Percentiles rank a stretch among this genome's conserved stretches.
These are phyloP conservation scores for Xylaria venustula DNA, from an alignment of 495 filamentous ascomycete species.

Conservation along the genomic window DNA sequence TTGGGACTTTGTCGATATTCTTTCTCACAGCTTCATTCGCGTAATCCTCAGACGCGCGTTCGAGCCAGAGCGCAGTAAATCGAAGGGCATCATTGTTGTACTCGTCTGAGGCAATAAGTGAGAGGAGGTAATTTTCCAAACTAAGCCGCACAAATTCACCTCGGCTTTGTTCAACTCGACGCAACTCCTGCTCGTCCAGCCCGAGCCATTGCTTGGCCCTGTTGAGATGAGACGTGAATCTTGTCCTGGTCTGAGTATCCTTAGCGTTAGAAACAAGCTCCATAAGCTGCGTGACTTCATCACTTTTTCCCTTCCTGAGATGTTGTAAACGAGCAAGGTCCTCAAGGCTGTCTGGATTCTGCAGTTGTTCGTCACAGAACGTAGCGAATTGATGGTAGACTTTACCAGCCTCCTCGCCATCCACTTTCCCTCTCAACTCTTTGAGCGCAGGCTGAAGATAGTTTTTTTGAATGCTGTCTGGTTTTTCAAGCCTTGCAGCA, in stretches of 20 bases:
- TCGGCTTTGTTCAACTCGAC: conserved; percentile 69
- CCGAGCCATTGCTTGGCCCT: conserved; percentile 87
- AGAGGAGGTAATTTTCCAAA: conserved; percentile 91
- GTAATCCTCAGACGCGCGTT: conserved; percentile 66
- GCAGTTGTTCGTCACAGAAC: conserved; percentile 91
- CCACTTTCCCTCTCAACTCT: conserved; percentile 66
- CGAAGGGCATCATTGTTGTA: conserved; percentile 87
- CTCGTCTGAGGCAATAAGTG: conserved; percentile 76
- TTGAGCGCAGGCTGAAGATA: conserved; percentile 82
- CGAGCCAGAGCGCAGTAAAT: conserved; percentile 95
- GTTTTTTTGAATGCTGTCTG: conserved; percentile 79
- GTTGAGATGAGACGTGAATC: conserved; percentile 37
- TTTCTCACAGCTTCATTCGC: conserved; percentile 75
- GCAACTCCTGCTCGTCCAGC: conserved; percentile 83
- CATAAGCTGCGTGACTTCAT: conserved; percentile 69
- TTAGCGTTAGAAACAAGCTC: conserved; percentile 42
- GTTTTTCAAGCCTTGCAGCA: conserved; percentile 88
- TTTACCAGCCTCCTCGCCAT: conserved; percentile 74
- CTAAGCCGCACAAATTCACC: conserved; percentile 80
- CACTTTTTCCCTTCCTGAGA: conserved; percentile 75
- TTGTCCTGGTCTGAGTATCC: conserved; percentile 37
- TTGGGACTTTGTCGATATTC: conserved; percentile 71
- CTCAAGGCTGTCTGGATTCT: conserved; percentile 78
- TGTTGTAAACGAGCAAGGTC: conserved; percentile 80
- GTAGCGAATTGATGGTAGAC: conserved; percentile 93